Conservation (phyloP, 2,329 filamentous ascomycete species). For the Aspergillus eucalypticola region DNA sequence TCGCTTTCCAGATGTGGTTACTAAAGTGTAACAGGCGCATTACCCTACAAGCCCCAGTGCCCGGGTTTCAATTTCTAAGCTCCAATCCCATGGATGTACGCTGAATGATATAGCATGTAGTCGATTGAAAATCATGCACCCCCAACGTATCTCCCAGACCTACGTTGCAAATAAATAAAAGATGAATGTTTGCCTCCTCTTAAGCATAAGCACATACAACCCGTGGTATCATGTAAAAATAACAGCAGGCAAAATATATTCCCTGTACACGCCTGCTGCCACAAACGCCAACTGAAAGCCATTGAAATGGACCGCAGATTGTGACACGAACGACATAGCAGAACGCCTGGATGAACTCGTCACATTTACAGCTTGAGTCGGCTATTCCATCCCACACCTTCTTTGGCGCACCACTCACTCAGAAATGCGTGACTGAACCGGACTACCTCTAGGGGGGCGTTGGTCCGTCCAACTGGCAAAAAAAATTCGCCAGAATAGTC, state of each 20-base stretch:
- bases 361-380: slow-evolving; percentile 38
- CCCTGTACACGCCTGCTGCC: not conserved
- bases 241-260: slow-evolving; percentile 18
- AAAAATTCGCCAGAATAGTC: slow-evolving; percentile 42
- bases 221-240: slow-evolving; percentile 36
- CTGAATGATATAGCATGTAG: not conserved
- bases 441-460: slow-evolving; percentile 47
- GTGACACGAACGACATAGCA: not conserved
- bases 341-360: not conserved
- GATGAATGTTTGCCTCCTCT: not conserved
- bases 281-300: not conserved
- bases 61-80: not conserved
- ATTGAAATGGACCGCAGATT: not conserved
- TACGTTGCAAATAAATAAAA: not conserved
- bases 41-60: not conserved
- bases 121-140: not conserved
- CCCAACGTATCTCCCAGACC: not conserved
- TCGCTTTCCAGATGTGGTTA: too few relatives aligned
- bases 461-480: slow-evolving; percentile 46
- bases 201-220: slow-evolving; percentile 6
- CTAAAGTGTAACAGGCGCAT: too few relatives aligned
- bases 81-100: not conserved
- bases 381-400: slow-evolving; percentile 48
- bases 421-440: slow-evolving; percentile 48
- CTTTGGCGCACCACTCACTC: slow-evolving; percentile 48